These are phyloP conservation scores for Sambucus nigra DNA, from an alignment of 129 eudicot genomes.

Conservation along the genomic window DNA sequence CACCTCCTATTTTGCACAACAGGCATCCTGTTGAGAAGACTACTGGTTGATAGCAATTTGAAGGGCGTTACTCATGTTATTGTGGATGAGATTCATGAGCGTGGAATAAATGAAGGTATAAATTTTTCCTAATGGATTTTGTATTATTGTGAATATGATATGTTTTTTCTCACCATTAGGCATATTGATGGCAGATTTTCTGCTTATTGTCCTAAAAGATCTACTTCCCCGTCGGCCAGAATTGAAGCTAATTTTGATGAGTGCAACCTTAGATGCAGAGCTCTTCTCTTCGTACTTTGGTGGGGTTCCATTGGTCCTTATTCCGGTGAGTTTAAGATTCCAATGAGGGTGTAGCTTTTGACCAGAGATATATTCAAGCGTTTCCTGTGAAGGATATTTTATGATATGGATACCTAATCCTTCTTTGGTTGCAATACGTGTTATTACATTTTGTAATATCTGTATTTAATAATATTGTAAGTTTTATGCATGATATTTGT, in stretches of 20 bases:
- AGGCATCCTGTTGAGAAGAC: conserved; percentile 78
- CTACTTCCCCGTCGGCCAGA: conserved; percentile 93
- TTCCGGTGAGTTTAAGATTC: conserved; percentile 47
- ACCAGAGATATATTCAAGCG: too few species aligned
- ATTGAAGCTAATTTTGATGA: conserved; percentile 77
- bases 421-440: too few species aligned
- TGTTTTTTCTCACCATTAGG: conserved; percentile 10
- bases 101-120: conserved; percentile 97
- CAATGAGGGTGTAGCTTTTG: neutral
- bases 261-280: conserved; percentile 93
- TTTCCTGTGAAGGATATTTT: too few species aligned
- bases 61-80: conserved; percentile 88
- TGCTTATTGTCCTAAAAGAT: conserved; percentile 86
- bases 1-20: conserved; percentile 93
- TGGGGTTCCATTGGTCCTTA: conserved; percentile 71
- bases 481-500: too few species aligned
- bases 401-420: too few species aligned
- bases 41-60: conserved; percentile 65
- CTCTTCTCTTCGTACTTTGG: conserved; percentile 86
- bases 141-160: neutral
- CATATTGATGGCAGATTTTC: conserved; percentile 57
- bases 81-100: conserved; percentile 97
- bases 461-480: too few species aligned
- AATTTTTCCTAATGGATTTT: conserved; percentile 1
- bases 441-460: too few species aligned